Conservation (phyloP, 768 basidiomycete genomes). For the Exsudoporus frostii region DNA sequence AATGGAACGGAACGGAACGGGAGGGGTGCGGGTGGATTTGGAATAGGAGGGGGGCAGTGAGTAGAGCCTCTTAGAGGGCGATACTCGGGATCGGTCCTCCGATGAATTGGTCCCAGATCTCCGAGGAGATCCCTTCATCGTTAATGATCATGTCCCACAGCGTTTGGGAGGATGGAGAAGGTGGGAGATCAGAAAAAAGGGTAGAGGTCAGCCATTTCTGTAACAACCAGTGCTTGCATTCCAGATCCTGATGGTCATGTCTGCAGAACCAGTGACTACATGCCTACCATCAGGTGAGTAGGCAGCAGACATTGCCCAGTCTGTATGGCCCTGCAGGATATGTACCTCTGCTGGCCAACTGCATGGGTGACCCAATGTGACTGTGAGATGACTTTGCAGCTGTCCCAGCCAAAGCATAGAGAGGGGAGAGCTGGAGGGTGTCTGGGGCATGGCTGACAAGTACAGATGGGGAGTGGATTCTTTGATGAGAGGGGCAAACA, state of each 20-base stretch:
- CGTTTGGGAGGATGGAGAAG: no score
- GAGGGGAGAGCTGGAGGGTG: neutral
- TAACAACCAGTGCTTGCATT: neutral
- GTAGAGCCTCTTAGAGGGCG: no score
- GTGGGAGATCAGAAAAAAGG: no score
- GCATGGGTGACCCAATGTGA: neutral
- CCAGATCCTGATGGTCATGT: conserved; percentile 11
- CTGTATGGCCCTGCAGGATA: neutral
- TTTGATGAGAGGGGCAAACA: neutral
- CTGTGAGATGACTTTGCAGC: neutral
- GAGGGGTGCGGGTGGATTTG: no score
- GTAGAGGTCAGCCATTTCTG: neutral
- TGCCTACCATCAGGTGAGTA: neutral
- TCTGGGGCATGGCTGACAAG: conserved; percentile 2
- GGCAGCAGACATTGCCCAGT: neutral
- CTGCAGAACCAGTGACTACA: neutral
- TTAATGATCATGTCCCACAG: no score
- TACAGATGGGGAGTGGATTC: neutral
- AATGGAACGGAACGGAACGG: no score
- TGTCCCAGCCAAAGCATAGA: neutral
- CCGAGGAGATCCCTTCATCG: no score
- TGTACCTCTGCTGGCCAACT: neutral
- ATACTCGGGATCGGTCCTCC: no score
- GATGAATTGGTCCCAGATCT: no score
- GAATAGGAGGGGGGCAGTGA: no score